Evolutionary conservation across 306 rosid genomes (phyloP).

Genomic region (Fragaria nilgerrensis): DNA sequence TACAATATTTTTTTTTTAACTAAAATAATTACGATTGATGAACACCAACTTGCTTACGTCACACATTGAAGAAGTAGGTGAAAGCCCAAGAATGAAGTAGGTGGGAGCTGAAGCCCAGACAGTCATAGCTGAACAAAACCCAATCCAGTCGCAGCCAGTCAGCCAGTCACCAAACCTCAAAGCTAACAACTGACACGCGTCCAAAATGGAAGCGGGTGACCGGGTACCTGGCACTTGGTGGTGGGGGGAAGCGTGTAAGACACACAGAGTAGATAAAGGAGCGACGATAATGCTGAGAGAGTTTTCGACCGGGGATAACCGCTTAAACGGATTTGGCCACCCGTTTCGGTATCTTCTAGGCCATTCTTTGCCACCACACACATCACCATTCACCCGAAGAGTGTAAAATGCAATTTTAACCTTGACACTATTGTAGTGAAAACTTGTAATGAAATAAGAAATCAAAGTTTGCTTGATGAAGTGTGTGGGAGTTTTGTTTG

Average conservation of each 20-base stretch:
- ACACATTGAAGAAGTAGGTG: neutral
- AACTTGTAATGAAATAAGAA: too few relatives aligned
- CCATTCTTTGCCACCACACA: neutral
- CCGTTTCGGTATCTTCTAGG: slow-evolving; percentile 9
- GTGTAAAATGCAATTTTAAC: neutral
- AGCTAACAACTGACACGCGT: neutral
- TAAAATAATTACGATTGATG: neutral
- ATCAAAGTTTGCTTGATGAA: too few relatives aligned
- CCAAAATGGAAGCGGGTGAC: neutral
- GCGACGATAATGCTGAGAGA: neutral
- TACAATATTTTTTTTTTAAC: too few relatives aligned
- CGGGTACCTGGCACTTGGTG: neutral
- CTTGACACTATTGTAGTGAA: too few relatives aligned
- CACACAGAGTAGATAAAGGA: neutral
- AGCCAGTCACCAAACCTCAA: neutral
- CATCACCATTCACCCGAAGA: neutral
- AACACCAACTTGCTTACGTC: neutral
- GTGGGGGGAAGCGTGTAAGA: slow-evolving; percentile 13
- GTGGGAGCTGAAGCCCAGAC: neutral
- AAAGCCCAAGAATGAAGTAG: neutral
- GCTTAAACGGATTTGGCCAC: slow-evolving; percentile 16
- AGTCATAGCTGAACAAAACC: neutral
- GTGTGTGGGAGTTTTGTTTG: too few relatives aligned
- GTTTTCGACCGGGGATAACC: neutral
- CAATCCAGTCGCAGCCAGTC: neutral